A percentile compares a stretch with the other conserved stretches of the same genome.
phyloP scores from a whole-genome alignment of 257 asterid genomes.

The Mitragyna speciosa region DNA sequence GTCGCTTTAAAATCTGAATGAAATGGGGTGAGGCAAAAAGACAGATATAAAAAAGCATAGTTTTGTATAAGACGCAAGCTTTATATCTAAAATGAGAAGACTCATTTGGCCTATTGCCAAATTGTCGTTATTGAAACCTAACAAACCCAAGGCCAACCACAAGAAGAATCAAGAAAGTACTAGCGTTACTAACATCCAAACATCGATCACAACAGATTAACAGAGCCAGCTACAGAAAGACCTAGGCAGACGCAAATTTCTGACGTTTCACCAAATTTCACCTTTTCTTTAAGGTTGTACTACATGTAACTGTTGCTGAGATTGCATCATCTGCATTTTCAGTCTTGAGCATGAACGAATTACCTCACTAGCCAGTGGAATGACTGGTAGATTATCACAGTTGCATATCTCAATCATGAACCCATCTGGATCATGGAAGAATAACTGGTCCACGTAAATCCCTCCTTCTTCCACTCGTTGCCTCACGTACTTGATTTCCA shows the following conservation, averaged over 20 bases:
- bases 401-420: slow-evolving; percentile 97
- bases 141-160: background rate
- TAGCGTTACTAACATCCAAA: background rate
- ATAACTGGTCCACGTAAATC: slow-evolving; percentile 75
- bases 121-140: slow-evolving; percentile 12
- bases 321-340: slow-evolving; percentile 54
- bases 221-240: background rate
- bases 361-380: slow-evolving; percentile 72
- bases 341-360: slow-evolving; percentile 69
- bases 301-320: slow-evolving; percentile 48
- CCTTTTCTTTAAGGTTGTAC: slow-evolving; percentile 32
- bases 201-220: background rate
- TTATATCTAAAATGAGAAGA: background rate
- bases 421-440: slow-evolving; percentile 94
- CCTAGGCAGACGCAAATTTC: background rate
- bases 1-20: background rate
- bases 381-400: slow-evolving; percentile 81
- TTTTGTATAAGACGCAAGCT: background rate
- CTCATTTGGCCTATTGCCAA: slow-evolving; percentile 6
- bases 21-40: background rate
- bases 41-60: background rate
- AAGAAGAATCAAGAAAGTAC: background rate
- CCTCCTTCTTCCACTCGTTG: slow-evolving; percentile 92
- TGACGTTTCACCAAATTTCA: background rate
- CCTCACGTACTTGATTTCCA: slow-evolving; percentile 65